Conservation (phyloP, 2,329 filamentous ascomycete genomes). For the Cytospora piceicola region DNA sequence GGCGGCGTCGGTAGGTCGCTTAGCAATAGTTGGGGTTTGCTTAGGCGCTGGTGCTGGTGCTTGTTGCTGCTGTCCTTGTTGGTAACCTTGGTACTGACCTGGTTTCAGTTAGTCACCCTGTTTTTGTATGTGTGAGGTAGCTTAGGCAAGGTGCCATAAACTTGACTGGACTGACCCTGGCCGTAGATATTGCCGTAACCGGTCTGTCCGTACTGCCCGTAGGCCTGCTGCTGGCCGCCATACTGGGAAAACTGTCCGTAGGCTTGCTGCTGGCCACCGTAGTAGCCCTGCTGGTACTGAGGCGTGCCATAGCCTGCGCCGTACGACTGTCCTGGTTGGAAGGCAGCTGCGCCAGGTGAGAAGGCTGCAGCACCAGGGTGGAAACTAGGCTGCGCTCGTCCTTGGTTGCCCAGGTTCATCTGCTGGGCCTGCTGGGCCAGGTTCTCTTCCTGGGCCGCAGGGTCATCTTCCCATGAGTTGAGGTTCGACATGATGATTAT, state of each 20-base stretch:
- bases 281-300: slow-evolving; percentile 57
- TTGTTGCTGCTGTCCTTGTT: slow-evolving; percentile 46
- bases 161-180: slow-evolving; percentile 50
- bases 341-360: slow-evolving; percentile 70
- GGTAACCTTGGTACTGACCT: slow-evolving; percentile 55
- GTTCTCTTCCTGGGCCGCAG: slow-evolving; percentile 74
- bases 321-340: slow-evolving; percentile 73
- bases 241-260: slow-evolving; percentile 61
- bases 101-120: slow-evolving; percentile 33
- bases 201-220: slow-evolving; percentile 48
- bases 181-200: slow-evolving; percentile 45
- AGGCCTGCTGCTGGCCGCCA: slow-evolving; percentile 49
- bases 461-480: slow-evolving; percentile 94
- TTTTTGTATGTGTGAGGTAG: background rate
- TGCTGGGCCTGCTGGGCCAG: slow-evolving; percentile 77
- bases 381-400: slow-evolving; percentile 58
- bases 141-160: slow-evolving; percentile 47
- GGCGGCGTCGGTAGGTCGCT: slow-evolving; percentile 58
- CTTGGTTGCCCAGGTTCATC: slow-evolving; percentile 69
- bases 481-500: slow-evolving; percentile 75
- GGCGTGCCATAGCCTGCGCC: slow-evolving; percentile 62
- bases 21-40: slow-evolving; percentile 65
- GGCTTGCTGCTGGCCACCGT: slow-evolving; percentile 46
- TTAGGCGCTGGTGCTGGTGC: slow-evolving; percentile 48
- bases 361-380: slow-evolving; percentile 71